These are phyloP conservation scores for Scytalidium lignicola DNA, from an alignment of 2,329 filamentous ascomycete genomes.

Conservation along the genomic window DNA sequence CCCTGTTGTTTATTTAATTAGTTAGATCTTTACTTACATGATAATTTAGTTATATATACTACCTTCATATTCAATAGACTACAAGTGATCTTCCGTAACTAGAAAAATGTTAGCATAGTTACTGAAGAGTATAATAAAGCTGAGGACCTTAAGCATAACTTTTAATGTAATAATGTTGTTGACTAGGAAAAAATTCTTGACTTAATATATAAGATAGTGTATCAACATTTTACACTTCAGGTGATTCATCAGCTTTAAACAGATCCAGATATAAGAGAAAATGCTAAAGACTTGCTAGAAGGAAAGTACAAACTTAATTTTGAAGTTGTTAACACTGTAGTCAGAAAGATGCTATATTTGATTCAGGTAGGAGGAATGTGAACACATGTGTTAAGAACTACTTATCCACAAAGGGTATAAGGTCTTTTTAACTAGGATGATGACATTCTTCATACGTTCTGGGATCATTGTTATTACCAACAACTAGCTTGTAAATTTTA, in stretches of 20 bases:
- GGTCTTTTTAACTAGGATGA: constrained; percentile 1
- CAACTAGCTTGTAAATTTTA: constrained; percentile 3
- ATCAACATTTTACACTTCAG: too few relatives aligned
- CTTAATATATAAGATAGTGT: too few relatives aligned
- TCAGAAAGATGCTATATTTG: background rate
- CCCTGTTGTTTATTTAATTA: background rate
- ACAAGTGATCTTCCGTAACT: too few relatives aligned
- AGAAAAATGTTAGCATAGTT: too few relatives aligned
- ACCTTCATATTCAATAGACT: too few relatives aligned
- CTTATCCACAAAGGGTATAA: background rate
- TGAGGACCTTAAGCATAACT: too few relatives aligned
- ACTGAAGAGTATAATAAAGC: too few relatives aligned
- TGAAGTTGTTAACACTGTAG: background rate
- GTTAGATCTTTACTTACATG: too few relatives aligned
- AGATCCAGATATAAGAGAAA: background rate
- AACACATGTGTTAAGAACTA: background rate
- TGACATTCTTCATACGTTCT: constrained; percentile 1
- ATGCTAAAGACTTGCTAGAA: background rate
- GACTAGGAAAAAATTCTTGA: too few relatives aligned
- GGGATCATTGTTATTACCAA: constrained; percentile 2
- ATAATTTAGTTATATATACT: too few relatives aligned
- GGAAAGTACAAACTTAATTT: background rate
- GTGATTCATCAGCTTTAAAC: background rate
- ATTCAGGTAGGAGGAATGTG: background rate
- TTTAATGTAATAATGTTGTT: too few relatives aligned